These are phyloP conservation scores for Paecilomyces sp. DNA, from an alignment of 2,329 filamentous ascomycete genomes.

Conservation along the genomic window DNA sequence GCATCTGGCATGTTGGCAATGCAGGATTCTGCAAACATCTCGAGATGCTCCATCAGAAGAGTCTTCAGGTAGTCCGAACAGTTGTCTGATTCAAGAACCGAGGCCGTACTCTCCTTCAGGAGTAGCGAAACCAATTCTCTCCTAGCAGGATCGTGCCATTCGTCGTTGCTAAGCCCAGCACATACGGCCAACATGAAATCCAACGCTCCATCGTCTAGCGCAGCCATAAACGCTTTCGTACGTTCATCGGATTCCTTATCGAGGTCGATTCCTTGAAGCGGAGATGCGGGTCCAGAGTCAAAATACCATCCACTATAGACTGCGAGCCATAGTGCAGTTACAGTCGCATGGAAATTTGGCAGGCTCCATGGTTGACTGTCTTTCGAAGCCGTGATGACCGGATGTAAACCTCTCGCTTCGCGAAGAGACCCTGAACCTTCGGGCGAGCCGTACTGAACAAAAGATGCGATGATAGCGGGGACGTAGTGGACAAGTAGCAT, in stretches of 20 bases:
- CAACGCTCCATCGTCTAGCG: conserved; percentile 81
- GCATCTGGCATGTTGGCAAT: conserved; percentile 94
- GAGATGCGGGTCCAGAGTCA: conserved; percentile 58
- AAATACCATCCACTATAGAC: conserved; percentile 89
- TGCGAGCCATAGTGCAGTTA: conserved; percentile 79
- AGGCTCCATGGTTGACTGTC: conserved; percentile 67
- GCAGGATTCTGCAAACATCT: conserved; percentile 83
- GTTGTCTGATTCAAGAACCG: conserved; percentile 59
- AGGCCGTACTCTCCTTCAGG: conserved; percentile 67
- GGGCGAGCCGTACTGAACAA: conserved; percentile 69
- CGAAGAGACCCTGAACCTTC: conserved; percentile 62
- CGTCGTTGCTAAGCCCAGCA: conserved; percentile 68
- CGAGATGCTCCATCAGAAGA: conserved; percentile 71
- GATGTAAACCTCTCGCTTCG: conserved; percentile 64
- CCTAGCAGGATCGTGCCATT: conserved; percentile 84
- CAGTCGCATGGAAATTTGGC: conserved; percentile 68
- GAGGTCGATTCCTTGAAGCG: conserved; percentile 56
- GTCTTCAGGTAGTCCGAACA: conserved; percentile 67
- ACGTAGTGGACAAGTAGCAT: conserved; percentile 69
- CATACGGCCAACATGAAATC: conserved; percentile 85
- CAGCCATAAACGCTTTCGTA: conserved; percentile 65
- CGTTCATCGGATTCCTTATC: conserved; percentile 61
- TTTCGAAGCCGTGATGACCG: conserved; percentile 56
- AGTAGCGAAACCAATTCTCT: conserved; percentile 75
- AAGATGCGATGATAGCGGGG: conserved; percentile 68